Evolutionary conservation across 257 asterid species (phyloP), one percentile per base, ranked within the genome.

Genomic region (Prunella vulgaris): DNA sequence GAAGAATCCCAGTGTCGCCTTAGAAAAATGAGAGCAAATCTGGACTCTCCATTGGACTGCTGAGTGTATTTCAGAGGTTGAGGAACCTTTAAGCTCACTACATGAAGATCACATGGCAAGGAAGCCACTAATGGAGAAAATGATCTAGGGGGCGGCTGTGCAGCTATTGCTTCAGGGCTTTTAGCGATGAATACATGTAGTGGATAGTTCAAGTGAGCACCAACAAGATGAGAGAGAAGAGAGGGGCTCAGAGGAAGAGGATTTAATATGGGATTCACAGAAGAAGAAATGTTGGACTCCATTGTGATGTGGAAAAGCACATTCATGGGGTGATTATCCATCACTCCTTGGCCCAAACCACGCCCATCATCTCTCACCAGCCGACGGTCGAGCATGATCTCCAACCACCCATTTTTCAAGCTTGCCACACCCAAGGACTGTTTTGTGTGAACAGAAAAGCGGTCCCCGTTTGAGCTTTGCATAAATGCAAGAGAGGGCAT

Each of bases 311-410:
- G 93, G 82, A 94, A 91, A 61, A 89, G 56, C 44, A 91, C 90
- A 69, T 91, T 94, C 93, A 86, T 86, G 3, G 95, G 90, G 40
- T 78, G 96, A 73, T 94, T 94, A 76, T 94, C 99, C 95, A 81
- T 80, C 76, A 94, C 97, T 30, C 96, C 99, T 77, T 94, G 99
- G 46, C 99, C 97, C 61, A 94, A 82, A 35, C 99, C 99, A 30
- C 99, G 96, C 1, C 93, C 99, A 74, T 94, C 99, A 54, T 94
- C 99, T 61, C 84, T 84, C 65, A 78, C 79, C 18, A 91, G 76
- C 14, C 97, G 90, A 18, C 97, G 89, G 64, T 94, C 97, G 22
- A 94, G 96, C 99, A 94, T 94, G 74, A 94, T 76, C 80, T 94
- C 99, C 72, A 91, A 59, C 95, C 90, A 84, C 70, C 97, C 99